These are phyloP conservation scores for Xylaria sp. DNA, from an alignment of 495 filamentous ascomycete genomes.

Conservation along the genomic window DNA sequence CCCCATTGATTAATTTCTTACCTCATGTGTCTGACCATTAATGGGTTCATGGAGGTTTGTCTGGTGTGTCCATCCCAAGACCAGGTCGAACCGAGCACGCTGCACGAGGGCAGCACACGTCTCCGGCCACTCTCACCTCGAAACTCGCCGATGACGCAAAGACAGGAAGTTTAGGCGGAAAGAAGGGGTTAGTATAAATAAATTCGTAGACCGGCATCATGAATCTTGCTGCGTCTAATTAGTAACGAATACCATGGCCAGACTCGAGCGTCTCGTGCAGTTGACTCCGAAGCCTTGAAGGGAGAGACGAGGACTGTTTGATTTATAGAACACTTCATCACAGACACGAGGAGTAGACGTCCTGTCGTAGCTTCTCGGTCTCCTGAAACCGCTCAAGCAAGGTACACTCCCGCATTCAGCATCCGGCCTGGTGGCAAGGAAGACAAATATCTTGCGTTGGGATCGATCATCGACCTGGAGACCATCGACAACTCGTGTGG, in stretches of 20 bases:
- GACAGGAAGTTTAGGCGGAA: not conserved
- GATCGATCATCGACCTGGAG: not conserved
- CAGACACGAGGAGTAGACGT: not conserved
- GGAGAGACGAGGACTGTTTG: not conserved
- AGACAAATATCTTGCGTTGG: not conserved
- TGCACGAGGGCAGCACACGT: slow-evolving; percentile 3
- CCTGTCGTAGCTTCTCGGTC: not conserved
- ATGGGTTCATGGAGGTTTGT: not conserved
- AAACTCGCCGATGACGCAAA: not conserved
- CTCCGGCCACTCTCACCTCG: not conserved
- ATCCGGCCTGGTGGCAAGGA: not conserved
- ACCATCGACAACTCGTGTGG: not conserved
- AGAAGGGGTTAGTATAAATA: not conserved
- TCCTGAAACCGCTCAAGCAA: not conserved
- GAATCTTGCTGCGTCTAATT: not conserved
- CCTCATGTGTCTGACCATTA: not conserved
- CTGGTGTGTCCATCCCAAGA: not conserved
- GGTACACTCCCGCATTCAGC: not conserved
- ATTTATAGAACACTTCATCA: not conserved
- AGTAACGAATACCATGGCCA: not conserved
- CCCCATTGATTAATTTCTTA: not conserved
- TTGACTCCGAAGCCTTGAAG: not conserved
- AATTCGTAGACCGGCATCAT: not conserved
- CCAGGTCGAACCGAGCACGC: not conserved
- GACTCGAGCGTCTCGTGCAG: not conserved